phyloP scores from a whole-genome alignment of 805 yeast genomes.

The Maudiozyma bulderi region DNA sequence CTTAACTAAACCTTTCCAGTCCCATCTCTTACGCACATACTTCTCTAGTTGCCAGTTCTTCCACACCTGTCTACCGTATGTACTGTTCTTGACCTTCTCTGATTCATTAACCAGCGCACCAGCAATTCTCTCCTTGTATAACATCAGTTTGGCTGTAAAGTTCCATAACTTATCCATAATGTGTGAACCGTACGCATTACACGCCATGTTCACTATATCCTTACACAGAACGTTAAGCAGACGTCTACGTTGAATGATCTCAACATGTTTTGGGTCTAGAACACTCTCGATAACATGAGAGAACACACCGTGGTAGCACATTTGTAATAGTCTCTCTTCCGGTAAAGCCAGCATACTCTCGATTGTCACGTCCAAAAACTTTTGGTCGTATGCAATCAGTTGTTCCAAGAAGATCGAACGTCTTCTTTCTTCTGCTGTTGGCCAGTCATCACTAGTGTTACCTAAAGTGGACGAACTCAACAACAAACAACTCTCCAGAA shows the following conservation, averaged over 20 bases:
- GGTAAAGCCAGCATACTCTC: conserved; percentile 53
- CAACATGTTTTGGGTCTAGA: conserved; percentile 41
- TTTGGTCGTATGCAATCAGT: conserved; percentile 56
- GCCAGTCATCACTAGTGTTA: conserved; percentile 81
- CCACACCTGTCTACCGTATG: conserved; percentile 89
- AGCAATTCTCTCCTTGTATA: conserved; percentile 82
- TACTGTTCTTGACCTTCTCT: conserved; percentile 69
- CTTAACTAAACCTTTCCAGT: conserved; percentile 67
- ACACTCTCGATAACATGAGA: conserved; percentile 77
- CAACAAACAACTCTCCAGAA: conserved; percentile 59
- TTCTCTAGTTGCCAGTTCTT: conserved; percentile 87
- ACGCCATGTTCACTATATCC: conserved; percentile 50
- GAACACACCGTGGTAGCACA: conserved; percentile 84
- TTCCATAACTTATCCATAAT: conserved; percentile 77
- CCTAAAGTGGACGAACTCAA: conserved; percentile 66
- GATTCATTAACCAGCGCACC: conserved; percentile 50
- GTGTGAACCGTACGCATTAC: conserved; percentile 88
- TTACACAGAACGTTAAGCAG: conserved; percentile 57
- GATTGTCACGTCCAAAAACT: conserved; percentile 48
- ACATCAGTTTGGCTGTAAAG: conserved; percentile 65
- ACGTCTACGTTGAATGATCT: conserved; percentile 50
- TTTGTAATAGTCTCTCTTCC: conserved; percentile 50
- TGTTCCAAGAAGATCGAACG: conserved; percentile 66
- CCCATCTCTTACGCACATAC: conserved; percentile 41
- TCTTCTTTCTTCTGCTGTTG: conserved; percentile 81